phyloP scores from a whole-genome alignment of 2,329 filamentous ascomycete genomes.

The Monosporascus sp. region DNA sequence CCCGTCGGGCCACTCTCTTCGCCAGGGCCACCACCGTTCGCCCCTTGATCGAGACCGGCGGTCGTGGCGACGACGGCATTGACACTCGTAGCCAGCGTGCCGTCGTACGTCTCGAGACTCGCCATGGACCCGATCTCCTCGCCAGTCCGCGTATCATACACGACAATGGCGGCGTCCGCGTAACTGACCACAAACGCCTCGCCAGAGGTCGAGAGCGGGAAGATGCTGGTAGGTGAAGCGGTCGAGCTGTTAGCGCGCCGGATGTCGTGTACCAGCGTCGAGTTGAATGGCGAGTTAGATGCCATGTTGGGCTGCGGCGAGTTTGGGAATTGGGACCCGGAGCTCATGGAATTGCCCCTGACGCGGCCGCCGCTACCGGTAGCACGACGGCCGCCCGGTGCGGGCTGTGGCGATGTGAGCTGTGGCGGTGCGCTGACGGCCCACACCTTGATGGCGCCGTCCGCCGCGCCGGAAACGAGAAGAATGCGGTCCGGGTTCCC shows the following conservation, averaged over 20 bases:
- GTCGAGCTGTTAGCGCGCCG: constrained; percentile 58
- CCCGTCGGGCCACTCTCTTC: constrained; percentile 79
- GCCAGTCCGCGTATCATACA: constrained; percentile 88
- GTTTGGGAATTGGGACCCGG: constrained; percentile 84
- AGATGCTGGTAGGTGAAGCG: constrained; percentile 85
- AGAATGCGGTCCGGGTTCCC: constrained; percentile 82
- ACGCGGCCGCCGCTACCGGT: constrained; percentile 68
- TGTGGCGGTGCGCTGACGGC: constrained; percentile 88
- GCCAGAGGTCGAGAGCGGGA: constrained; percentile 75
- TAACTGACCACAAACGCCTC: constrained; percentile 93
- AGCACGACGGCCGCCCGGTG: constrained; percentile 52
- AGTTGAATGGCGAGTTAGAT: constrained; percentile 79
- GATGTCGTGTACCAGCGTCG: constrained; percentile 85
- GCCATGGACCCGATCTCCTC: constrained; percentile 93
- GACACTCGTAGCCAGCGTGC: constrained; percentile 71
- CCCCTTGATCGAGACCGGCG: constrained; percentile 69
- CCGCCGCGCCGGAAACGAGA: constrained; percentile 85
- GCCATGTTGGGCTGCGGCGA: constrained; percentile 86
- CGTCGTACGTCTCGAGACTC: constrained; percentile 89
- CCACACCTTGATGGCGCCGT: constrained; percentile 91
- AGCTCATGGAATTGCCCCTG: constrained; percentile 88
- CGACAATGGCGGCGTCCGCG: constrained; percentile 80
- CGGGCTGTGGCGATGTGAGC: constrained; percentile 72
- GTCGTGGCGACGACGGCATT: constrained; percentile 90
- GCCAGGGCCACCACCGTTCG: constrained; percentile 48